A percentile compares a stretch with the other conserved stretches of the same genome.
phyloP scores from a whole-genome alignment of 371 early-diverging fungal genomes.

The Lichtheimia hyalospora region DNA sequence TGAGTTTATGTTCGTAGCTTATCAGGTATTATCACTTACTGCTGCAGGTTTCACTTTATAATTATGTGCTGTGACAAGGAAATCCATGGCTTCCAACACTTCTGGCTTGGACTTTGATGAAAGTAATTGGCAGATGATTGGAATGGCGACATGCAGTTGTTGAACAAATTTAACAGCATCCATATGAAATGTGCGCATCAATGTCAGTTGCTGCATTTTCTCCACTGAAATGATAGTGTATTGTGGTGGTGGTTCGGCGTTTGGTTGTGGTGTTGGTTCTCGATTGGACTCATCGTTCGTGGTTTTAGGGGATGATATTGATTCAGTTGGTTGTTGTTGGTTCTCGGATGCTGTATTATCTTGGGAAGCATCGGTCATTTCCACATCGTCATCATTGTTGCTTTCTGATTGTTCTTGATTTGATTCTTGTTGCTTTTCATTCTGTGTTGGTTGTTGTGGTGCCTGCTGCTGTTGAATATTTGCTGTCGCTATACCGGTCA shows the following conservation, averaged over 20 bases:
- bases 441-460: neutral
- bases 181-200: constrained; percentile 77
- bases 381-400: constrained; percentile 9
- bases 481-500: neutral
- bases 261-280: neutral
- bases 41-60: constrained; percentile 81
- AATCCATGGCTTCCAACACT: constrained; percentile 93
- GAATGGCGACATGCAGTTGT: constrained; percentile 73
- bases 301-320: neutral
- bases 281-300: neutral
- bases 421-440: constrained; percentile 15
- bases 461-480: too few relatives aligned
- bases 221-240: constrained; percentile 37
- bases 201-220: constrained; percentile 60
- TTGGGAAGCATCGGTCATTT: neutral
- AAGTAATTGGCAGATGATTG: constrained; percentile 78
- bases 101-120: constrained; percentile 89
- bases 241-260: neutral
- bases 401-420: constrained; percentile 17
- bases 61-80: constrained; percentile 81
- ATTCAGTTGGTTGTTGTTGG: constrained; percentile 6
- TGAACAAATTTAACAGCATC: constrained; percentile 86
- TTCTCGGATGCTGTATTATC: neutral
- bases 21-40: constrained; percentile 35
- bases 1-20: neutral